These are phyloP conservation scores for Fragaria nilgerrensis DNA, from an alignment of 306 rosid species.

Conservation along the genomic window DNA sequence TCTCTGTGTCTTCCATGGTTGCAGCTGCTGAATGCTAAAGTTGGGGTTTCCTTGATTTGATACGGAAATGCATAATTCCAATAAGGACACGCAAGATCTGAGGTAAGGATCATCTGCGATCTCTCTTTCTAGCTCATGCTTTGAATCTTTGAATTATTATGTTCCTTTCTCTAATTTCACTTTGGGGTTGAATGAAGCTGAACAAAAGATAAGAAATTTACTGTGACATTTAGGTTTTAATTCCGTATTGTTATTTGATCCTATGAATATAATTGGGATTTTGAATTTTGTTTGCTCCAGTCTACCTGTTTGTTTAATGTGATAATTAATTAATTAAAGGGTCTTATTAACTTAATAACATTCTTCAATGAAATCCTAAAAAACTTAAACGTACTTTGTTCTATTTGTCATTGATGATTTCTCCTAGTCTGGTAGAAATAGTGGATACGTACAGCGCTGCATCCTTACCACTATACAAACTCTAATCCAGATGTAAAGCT, in stretches of 20 bases:
- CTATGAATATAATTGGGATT: background rate
- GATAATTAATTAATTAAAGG: background rate
- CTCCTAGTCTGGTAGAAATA: background rate
- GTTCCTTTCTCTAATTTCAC: background rate
- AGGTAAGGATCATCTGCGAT: slow-evolving; percentile 45
- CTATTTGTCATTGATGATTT: background rate
- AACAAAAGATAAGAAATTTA: background rate
- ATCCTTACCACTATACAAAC: background rate
- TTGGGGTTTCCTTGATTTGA: slow-evolving; percentile 16
- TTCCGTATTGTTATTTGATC: background rate
- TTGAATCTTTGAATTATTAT: background rate
- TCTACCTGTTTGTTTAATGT: background rate
- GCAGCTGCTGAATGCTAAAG: slow-evolving; percentile 30
- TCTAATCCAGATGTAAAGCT: background rate
- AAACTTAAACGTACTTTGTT: background rate
- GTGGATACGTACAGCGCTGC: background rate
- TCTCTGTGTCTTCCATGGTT: background rate
- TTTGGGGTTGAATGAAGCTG: slow-evolving; percentile 9
- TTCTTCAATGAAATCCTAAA: background rate
- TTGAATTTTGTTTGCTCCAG: background rate
- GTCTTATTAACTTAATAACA: too few species aligned
- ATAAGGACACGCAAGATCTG: slow-evolving; percentile 63
- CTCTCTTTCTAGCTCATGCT: slow-evolving; percentile 14
- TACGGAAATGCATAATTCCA: slow-evolving; percentile 42
- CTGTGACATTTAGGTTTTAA: slow-evolving; percentile 10